These are phyloP conservation scores for Heracleum sosnowskyi DNA, from an alignment of 129 eudicot genomes.

Conservation along the genomic window DNA sequence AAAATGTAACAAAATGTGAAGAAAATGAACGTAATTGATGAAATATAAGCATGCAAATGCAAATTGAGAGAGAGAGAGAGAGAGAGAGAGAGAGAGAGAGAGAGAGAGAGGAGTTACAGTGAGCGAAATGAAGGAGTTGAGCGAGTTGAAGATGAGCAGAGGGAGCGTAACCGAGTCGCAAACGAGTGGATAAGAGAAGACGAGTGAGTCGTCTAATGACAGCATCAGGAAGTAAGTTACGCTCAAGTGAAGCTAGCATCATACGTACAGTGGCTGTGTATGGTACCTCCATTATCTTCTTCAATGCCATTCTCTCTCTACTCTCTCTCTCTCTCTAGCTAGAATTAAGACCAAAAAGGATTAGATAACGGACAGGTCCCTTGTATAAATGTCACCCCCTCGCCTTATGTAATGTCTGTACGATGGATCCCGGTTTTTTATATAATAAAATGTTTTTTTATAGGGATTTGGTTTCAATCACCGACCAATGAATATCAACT, in stretches of 20 bases:
- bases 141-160: conserved; percentile 57
- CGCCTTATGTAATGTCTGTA: too few species aligned
- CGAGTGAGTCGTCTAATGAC: conserved; percentile 74
- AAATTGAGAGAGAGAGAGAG: background rate
- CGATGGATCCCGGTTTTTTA: too few species aligned
- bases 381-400: too few species aligned
- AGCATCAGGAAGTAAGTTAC: conserved; percentile 78
- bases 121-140: conserved; percentile 55
- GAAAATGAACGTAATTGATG: background rate
- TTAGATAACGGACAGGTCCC: background rate
- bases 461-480: too few species aligned
- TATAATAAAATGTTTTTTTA: too few species aligned
- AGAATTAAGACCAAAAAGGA: background rate
- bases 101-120: conserved; percentile 33
- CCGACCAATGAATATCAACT: too few species aligned
- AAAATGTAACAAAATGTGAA: background rate
- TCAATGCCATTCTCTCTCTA: conserved; percentile 1
- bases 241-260: conserved; percentile 65
- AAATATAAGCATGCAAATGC: background rate
- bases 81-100: background rate
- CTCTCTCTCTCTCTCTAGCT: background rate
- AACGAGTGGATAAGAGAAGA: conserved; percentile 59
- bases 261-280: conserved; percentile 68
- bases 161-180: conserved; percentile 63
- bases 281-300: conserved; percentile 56